Evolutionary conservation across 139 green algal genomes (phyloP), one percentile per base, ranked within the genome.

Genomic region (Closterium sp.): DNA sequence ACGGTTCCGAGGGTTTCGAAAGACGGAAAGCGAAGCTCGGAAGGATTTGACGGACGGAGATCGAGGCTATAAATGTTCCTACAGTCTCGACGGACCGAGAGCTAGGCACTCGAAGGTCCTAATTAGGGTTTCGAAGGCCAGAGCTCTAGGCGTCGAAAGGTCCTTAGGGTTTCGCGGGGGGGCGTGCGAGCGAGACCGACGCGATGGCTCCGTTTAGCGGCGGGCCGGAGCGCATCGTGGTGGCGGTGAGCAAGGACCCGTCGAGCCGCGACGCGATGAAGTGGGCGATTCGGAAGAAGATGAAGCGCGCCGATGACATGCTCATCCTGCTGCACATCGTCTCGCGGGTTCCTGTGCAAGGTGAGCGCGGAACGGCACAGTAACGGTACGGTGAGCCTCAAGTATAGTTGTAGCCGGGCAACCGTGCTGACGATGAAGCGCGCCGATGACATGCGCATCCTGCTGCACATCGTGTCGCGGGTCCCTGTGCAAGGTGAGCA

Each of bases 281-380:
- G 33, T 91, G 87, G 87, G 87, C 87, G 5, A 10, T 91, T 34
- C 34, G 34, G 6, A 91, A 91, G 34, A 91, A 91, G 81, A 91
- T 91, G 81, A 91, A 91, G 87, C 23, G 35, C 81, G 25, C 87
- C 28, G 87, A 91, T 35, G 87, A 91, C 28, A 30, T 35, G 5
- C 87, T 91, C 28, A 30, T 91, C 81, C 81, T 91, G 28, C 87
- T 91, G 1, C 87, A 91, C 81, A 84, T 91, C 23, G 87, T 91
- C 28, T 86, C 87, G 6, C 88, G 34, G 87, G 30, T 91, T 34
- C 36, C 87, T 23, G 81, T 21, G 25, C 87, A 32, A 91, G 81
- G 87, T 91, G 88, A 31, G 87, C 55, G 23, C 55, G 55, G 55
- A 28, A 76, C 16, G 12, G 55, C 0, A 19, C 25, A 76, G 25